phyloP scores from a whole-genome alignment of 306 rosid genomes.

The Lathyrus oleraceus region DNA sequence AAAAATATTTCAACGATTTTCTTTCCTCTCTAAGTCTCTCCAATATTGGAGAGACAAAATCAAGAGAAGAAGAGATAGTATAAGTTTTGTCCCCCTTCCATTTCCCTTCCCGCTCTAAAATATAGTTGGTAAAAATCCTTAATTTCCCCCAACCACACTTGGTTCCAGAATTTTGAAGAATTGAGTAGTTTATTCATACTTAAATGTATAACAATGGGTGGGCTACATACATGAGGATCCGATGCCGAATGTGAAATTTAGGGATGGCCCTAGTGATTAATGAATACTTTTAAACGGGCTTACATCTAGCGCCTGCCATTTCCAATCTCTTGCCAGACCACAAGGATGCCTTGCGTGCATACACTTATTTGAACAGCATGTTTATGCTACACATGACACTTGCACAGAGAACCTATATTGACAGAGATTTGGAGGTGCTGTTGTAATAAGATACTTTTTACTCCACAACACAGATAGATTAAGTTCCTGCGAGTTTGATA shows the following conservation, averaged over 20 bases:
- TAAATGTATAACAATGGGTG: too few species aligned
- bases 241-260: too few species aligned
- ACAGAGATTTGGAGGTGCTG: not conserved
- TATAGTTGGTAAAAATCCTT: too few species aligned
- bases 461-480: not conserved
- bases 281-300: not conserved
- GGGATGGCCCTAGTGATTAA: not conserved
- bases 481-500: conserved; percentile 3
- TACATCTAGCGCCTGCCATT: not conserved
- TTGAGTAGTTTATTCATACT: too few species aligned
- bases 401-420: not conserved
- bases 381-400: not conserved
- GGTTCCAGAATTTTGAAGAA: too few species aligned
- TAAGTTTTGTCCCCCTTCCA: not conserved
- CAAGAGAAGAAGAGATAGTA: not conserved
- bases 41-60: not conserved
- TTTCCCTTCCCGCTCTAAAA: not conserved
- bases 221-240: too few species aligned
- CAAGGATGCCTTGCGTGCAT: not conserved
- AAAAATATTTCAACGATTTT: not conserved
- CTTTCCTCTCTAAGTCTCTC: not conserved
- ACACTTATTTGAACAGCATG: not conserved
- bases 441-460: not conserved
- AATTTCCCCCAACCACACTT: too few species aligned
- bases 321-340: not conserved